Base-by-base conservation (phyloP, 176 grass and related monocot species). In the Hyparrhenia diplandra region DNA sequence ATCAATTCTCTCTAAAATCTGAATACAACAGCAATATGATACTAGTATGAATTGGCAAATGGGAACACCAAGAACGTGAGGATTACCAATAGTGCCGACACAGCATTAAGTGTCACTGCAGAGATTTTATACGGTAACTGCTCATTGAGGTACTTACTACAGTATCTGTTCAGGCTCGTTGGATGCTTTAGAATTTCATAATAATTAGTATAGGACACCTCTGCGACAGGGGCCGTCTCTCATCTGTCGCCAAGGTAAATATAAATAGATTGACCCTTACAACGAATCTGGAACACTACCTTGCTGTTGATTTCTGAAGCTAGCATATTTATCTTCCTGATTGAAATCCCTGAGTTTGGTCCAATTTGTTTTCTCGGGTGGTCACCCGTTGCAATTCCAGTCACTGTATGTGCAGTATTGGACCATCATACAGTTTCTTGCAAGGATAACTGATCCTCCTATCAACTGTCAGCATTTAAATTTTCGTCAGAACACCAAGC, bases 101-200 rank as follows among this genome's bases (percentile, higher is more conserved):
- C 30, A 36, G 27, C 55, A 55, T 71, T 42, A 72, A 71, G 55
- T 71, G 35, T 39, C 34, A 71, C 67, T 30, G 24, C 36, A 83
- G 58, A 78, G 59, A 73, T 64, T 31, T 47, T 6, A 52, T 21
- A 14, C 5, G 55, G 6, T 47, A 36, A 36, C 27, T 47, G 43
- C 31, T 6, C 40, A 6, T 69, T 66, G 37, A 67, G 59, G 51
- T 54, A 54, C 49, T 20, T 10, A 2, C 29, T 41, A 18, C 51
- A n/a, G n/a, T 71, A 32, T 13, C 25, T 51, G 28, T 80, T 85
- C 71, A 71, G 71, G 70, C 14, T 75, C 84, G 71, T 76, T 47
- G 5, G 65, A 63, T 64, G 31, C 54, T 6, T n/a, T 55, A 43
- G 55, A 85, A 46, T 77, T 71, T 70, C 52, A 55, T 55, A 55